Evolutionary conservation across 805 yeast genomes (phyloP).

Genomic region (Wickerhamomyces bisporus): DNA sequence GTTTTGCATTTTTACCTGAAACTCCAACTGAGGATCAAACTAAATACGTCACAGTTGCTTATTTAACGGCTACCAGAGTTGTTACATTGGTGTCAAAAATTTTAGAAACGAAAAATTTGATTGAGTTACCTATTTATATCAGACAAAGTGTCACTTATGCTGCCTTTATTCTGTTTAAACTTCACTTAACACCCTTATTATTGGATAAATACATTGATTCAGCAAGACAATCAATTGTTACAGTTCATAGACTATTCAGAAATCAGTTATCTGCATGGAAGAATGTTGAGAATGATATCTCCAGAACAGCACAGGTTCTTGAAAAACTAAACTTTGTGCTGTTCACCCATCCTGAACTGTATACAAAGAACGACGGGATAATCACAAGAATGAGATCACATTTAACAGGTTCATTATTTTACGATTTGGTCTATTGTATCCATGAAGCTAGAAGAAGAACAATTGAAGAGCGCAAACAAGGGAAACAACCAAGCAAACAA

Average conservation of each 20-base stretch:
- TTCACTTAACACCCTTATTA: slow-evolving; percentile 73
- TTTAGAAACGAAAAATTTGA: slow-evolving; percentile 61
- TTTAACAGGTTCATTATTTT: slow-evolving; percentile 83
- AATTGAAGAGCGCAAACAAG: slow-evolving; percentile 33
- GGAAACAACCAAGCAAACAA: slow-evolving; percentile 27
- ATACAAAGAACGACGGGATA: slow-evolving; percentile 66
- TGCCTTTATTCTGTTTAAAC: slow-evolving; percentile 71
- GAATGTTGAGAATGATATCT: slow-evolving; percentile 76
- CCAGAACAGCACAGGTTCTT: slow-evolving; percentile 84
- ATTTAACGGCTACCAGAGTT: slow-evolving; percentile 72
- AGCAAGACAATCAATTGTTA: slow-evolving; percentile 88
- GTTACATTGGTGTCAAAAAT: slow-evolving; percentile 73
- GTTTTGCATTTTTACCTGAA: slow-evolving; percentile 88
- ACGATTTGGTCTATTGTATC: slow-evolving; percentile 89
- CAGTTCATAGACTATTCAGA: slow-evolving; percentile 82
- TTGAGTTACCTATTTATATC: slow-evolving; percentile 81
- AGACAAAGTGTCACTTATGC: slow-evolving; percentile 83
- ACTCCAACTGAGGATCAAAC: slow-evolving; percentile 85
- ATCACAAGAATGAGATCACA: slow-evolving; percentile 89
- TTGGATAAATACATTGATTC: slow-evolving; percentile 69
- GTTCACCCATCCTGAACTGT: slow-evolving; percentile 81
- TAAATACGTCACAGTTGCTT: slow-evolving; percentile 76
- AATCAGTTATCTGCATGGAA: slow-evolving; percentile 91
- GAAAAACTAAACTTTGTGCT: slow-evolving; percentile 85
- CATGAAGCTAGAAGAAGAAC: slow-evolving; percentile 87